Base-by-base conservation (phyloP, 2,329 filamentous ascomycete genomes). In the Penicillium sp. region DNA sequence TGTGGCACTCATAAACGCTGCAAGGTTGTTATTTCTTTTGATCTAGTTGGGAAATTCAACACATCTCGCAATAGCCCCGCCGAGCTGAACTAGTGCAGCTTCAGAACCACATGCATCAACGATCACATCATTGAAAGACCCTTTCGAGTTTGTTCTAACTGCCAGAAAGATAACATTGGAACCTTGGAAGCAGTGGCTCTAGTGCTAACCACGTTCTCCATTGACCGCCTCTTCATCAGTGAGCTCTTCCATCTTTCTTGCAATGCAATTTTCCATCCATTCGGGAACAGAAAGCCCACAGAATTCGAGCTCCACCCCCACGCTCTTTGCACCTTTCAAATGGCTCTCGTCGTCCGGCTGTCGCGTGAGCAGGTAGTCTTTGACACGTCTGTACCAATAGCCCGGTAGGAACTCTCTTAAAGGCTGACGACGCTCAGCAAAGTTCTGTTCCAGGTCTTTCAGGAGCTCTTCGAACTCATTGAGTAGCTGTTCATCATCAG, bases 391-490 rank as follows among this genome's bases (percentile, higher is more conserved):
- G 32, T 56, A 47, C 57, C 52, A 57, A 13, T 31, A 31, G 2
- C 47, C 36, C 27, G 52, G 29, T 21, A 57, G 21, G 29, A 61
- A 59, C 5, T 56, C 52, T 5, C 52, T 32, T 6, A 61, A 42
- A 3, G 54, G 42, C 21, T 56, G 18, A 3, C 27, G 22, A 3
- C 47, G 10, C 24, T 50, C 38, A 7, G 39, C 47, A 13, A 57
- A 46, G 22, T 54, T 44, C 10, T 29, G 27, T 5, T 50, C n/a
- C 13, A 57, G 11, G 9, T 56, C 36, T 31, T 27, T 24, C 14
- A 54, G 8, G 3, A 59, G 49, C 2, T 5, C 7, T 38, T 57
- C 56, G 11, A 57, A 55, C 1, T 43, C 31, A 16, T 40, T 13
- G 13, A 57, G 10, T 2, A 47, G 6, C 7, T 27, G 5, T 5